Evolutionary conservation across 2,329 filamentous ascomycete species (phyloP).

Genomic region (Plenodomus lindquistii): DNA sequence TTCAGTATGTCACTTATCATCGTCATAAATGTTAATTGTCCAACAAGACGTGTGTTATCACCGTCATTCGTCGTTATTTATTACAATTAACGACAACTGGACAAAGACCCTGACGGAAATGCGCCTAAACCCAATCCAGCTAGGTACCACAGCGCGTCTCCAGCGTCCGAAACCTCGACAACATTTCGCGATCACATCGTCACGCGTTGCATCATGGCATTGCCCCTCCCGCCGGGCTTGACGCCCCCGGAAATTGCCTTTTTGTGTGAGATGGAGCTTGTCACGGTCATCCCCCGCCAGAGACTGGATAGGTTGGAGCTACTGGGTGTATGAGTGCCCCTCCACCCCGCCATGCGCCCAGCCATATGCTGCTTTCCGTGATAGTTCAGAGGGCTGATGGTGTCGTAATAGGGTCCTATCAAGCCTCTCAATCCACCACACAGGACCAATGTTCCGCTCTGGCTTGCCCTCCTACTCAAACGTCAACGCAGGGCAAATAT

Average conservation of each 20-base stretch:
- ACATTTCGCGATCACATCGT: conserved; percentile 10
- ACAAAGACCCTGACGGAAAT: conserved; percentile 6
- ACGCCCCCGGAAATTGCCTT: conserved; percentile 90
- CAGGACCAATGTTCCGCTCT: conserved; percentile 79
- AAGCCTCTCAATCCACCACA: conserved; percentile 78
- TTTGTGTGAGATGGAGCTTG: conserved; percentile 94
- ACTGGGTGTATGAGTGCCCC: conserved; percentile 70
- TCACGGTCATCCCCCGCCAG: conserved; percentile 90
- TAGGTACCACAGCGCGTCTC: conserved; percentile 12
- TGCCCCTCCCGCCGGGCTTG: conserved; percentile 67
- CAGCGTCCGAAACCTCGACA: conserved; percentile 13
- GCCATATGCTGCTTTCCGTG: conserved; percentile 2
- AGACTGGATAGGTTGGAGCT: conserved; percentile 83
- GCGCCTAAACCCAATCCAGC: conserved; percentile 24
- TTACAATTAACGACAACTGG: neutral
- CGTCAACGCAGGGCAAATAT: conserved; percentile 94
- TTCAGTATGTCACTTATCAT: no score
- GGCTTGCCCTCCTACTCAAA: conserved; percentile 94
- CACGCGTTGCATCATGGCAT: conserved; percentile 57
- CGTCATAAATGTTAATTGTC: no score
- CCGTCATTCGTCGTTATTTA: no score
- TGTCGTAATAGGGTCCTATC: conserved; percentile 68
- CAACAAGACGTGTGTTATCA: no score
- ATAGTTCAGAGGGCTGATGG: conserved; percentile 13
- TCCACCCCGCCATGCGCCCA: conserved; percentile 28